Conservation (phyloP, 139 green algal species). For the Chlorella sorokiniana region DNA sequence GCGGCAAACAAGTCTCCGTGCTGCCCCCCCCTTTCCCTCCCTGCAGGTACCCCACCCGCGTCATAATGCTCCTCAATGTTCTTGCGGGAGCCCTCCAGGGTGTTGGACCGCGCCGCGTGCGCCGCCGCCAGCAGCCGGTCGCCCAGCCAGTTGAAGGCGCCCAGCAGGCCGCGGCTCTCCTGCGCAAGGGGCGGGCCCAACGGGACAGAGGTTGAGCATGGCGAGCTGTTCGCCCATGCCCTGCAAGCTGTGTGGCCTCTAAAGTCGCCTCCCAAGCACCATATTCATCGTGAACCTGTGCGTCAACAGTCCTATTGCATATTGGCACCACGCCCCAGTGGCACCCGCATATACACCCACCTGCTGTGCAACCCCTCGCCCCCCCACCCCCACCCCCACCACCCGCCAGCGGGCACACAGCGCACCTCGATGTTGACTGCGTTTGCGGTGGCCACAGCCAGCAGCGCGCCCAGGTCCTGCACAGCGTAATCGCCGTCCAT, state of each 20-base stretch:
- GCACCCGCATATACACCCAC: too few species aligned
- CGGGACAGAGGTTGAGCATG: too few species aligned
- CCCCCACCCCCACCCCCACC: background rate
- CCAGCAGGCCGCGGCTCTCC: conserved; percentile 62
- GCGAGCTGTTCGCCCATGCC: too few species aligned
- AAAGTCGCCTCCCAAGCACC: too few species aligned
- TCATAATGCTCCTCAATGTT: conserved; percentile 99
- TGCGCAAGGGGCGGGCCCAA: background rate
- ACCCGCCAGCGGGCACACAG: background rate
- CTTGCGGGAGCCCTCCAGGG: conserved; percentile 68
- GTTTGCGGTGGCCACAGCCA: conserved; percentile 77
- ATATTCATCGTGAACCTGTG: too few species aligned
- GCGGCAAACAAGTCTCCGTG: background rate
- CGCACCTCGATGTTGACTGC: conserved; percentile 52
- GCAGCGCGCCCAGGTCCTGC: conserved; percentile 68
- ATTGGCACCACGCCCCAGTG: too few species aligned
- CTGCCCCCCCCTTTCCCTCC: background rate
- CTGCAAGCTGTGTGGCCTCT: too few species aligned
- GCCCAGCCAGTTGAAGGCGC: conserved; percentile 81
- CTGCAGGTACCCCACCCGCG: conserved; percentile 37
- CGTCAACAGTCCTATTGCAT: too few species aligned
- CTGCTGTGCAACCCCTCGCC: too few species aligned
- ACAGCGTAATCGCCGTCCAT: conserved; percentile 83
- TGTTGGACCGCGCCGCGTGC: conserved; percentile 85
- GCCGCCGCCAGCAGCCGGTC: conserved; percentile 75